Evolutionary conservation across 2,329 filamentous ascomycete genomes (phyloP).

Genomic region (Didymella arachidicola): DNA sequence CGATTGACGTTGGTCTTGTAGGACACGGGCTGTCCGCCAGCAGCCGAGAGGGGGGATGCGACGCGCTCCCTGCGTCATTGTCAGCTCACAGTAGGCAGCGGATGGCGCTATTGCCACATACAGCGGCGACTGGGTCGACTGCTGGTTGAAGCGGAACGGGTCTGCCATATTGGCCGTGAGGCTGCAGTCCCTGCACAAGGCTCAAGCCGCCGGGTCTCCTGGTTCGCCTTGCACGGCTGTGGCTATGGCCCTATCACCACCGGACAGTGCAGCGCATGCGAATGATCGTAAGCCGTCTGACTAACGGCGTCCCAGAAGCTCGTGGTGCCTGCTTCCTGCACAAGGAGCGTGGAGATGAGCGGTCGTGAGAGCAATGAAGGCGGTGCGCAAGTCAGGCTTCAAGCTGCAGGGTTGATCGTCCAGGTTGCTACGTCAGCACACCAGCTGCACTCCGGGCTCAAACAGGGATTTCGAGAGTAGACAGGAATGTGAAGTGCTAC

Average conservation of each 20-base stretch:
- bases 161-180: slow-evolving; percentile 46
- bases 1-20: slow-evolving; percentile 90
- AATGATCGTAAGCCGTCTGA: slow-evolving; percentile 8
- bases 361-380: slow-evolving; percentile 3
- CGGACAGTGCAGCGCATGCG: slow-evolving; percentile 18
- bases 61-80: slow-evolving; percentile 38
- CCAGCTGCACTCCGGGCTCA: slow-evolving; percentile 8
- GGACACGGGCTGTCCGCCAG: slow-evolving; percentile 55
- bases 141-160: slow-evolving; percentile 51
- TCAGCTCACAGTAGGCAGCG: slow-evolving; percentile 18
- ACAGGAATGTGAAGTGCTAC: not conserved
- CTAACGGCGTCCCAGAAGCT: slow-evolving; percentile 3
- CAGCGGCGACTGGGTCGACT: slow-evolving; percentile 50
- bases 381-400: slow-evolving; percentile 20
- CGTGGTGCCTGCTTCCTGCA: slow-evolving; percentile 5
- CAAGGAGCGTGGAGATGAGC: slow-evolving; percentile 8
- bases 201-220: slow-evolving; percentile 5
- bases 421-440: slow-evolving; percentile 21
- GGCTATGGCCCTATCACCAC: slow-evolving; percentile 63
- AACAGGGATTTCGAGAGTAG: not conserved
- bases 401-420: slow-evolving; percentile 17
- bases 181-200: slow-evolving; percentile 15
- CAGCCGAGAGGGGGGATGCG: slow-evolving; percentile 36
- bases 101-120: slow-evolving; percentile 29
- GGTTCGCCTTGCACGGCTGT: slow-evolving; percentile 4